A percentile compares a stretch with the other conserved stretches of the same genome.
Evolutionary conservation across 768 basidiomycete species (phyloP).

Genomic region (Naganishia friedmannii): DNA sequence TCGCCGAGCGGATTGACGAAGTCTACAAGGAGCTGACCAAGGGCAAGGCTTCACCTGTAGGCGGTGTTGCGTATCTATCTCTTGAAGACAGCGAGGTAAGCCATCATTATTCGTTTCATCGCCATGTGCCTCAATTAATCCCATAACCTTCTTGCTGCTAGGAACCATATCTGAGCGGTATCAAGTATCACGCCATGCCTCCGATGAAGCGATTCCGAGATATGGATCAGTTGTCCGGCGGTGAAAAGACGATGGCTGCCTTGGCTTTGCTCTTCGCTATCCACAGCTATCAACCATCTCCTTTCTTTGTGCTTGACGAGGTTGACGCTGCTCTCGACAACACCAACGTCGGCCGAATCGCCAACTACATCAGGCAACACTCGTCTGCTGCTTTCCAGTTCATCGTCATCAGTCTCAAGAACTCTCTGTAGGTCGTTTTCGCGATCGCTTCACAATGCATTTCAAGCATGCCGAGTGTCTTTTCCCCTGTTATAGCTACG

Average conservation of each 20-base stretch:
- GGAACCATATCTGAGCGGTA: slow-evolving; percentile 82
- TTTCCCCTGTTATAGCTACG: slow-evolving; percentile 57
- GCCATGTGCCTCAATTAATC: neutral
- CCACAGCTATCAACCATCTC: slow-evolving; percentile 93
- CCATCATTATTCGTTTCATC: neutral
- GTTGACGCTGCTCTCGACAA: slow-evolving; percentile 97
- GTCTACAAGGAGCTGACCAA: slow-evolving; percentile 98
- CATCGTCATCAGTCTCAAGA: slow-evolving; percentile 94
- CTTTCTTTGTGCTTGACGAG: slow-evolving; percentile 98
- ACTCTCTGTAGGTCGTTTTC: slow-evolving; percentile 59
- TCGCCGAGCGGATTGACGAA: slow-evolving; percentile 86
- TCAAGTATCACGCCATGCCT: slow-evolving; percentile 99
- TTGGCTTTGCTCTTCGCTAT: slow-evolving; percentile 95
- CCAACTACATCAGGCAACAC: slow-evolving; percentile 83
- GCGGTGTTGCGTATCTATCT: slow-evolving; percentile 92
- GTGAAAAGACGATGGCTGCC: slow-evolving; percentile 97
- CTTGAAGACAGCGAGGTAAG: slow-evolving; percentile 90
- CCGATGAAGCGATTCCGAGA: slow-evolving; percentile 99
- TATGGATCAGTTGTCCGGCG: slow-evolving; percentile 97
- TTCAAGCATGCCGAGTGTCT: neutral
- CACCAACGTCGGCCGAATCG: slow-evolving; percentile 95
- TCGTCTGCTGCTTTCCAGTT: slow-evolving; percentile 87
- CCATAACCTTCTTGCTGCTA: slow-evolving; percentile 45
- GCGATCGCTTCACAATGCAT: too few species aligned
- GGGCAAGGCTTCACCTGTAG: slow-evolving; percentile 86